Evolutionary conservation across 345 rosid genomes (phyloP).

Genomic region (Corymbia maculata): DNA sequence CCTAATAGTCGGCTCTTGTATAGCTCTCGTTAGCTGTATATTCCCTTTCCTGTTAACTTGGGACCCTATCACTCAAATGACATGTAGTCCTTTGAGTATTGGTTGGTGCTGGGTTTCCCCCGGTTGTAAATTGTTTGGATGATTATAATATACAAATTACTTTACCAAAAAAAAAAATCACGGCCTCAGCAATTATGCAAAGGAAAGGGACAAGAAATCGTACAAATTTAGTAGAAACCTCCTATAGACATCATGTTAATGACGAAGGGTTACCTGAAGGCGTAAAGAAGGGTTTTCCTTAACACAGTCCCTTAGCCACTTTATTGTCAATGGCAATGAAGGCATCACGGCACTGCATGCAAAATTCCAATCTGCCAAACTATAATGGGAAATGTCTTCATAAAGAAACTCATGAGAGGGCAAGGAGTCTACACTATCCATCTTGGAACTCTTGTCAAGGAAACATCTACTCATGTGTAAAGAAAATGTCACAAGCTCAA

Average conservation of each 20-base stretch:
- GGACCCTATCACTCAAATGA: no score
- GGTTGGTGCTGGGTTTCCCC: no score
- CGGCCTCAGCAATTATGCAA: not conserved
- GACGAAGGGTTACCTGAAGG: constrained; percentile 37
- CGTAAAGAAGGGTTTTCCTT: constrained; percentile 52
- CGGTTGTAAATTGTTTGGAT: no score
- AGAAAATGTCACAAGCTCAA: not conserved
- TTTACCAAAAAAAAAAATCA: not conserved
- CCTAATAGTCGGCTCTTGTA: no score
- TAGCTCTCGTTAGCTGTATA: no score
- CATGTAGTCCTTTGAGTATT: no score
- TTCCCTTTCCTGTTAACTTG: no score
- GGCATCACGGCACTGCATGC: constrained; percentile 61
- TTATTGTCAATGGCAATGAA: constrained; percentile 65
- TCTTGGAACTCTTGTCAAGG: constrained; percentile 21
- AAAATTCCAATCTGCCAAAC: constrained; percentile 16
- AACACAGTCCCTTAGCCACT: constrained; percentile 65
- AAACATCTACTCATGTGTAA: constrained; percentile 23
- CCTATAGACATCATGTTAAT: not conserved
- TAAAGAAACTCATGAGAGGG: constrained; percentile 49
- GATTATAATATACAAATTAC: no score
- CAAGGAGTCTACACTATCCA: constrained; percentile 14
- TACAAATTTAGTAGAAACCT: not conserved
- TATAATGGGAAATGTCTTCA: constrained; percentile 36
- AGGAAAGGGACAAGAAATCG: not conserved